A percentile compares a stretch with the other conserved stretches of the same genome.
These are phyloP conservation scores for Hippophae rhamnoides DNA, from an alignment of 306 rosid genomes.

Conservation along the genomic window DNA sequence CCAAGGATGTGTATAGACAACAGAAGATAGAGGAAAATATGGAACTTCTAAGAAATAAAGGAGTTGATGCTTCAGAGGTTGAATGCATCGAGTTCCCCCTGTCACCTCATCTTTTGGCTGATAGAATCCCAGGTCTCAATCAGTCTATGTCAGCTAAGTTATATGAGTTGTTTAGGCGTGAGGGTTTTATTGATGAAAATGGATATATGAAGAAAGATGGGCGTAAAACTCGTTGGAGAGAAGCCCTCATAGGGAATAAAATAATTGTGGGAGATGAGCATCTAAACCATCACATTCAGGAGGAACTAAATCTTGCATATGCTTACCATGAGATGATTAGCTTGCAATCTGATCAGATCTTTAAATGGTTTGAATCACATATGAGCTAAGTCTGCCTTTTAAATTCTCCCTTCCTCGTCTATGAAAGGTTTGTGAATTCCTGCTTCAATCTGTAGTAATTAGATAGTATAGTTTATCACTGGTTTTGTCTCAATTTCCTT, in stretches of 20 bases:
- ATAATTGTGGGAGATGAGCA: constrained; percentile 24
- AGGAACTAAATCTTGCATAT: constrained; percentile 88
- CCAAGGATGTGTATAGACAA: constrained; percentile 63
- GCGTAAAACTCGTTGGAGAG: constrained; percentile 50
- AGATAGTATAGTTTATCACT: not conserved
- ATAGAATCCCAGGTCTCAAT: constrained; percentile 70
- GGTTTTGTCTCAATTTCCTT: not conserved
- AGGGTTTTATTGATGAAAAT: constrained; percentile 61
- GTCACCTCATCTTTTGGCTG: constrained; percentile 42
- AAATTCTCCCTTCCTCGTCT: not conserved
- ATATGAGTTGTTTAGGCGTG: constrained; percentile 45
- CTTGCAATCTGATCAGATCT: constrained; percentile 51
- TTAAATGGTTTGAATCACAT: constrained; percentile 71
- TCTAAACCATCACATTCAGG: constrained; percentile 60
- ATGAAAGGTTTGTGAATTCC: constrained; percentile 1
- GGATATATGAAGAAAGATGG: constrained; percentile 81
- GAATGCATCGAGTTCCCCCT: constrained; percentile 71
- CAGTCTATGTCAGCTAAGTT: constrained; percentile 41
- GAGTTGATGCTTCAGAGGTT: constrained; percentile 61
- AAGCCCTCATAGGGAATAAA: constrained; percentile 39
- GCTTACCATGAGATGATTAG: constrained; percentile 87
- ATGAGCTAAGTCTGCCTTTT: constrained; percentile 20
- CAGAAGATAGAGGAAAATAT: constrained; percentile 47
- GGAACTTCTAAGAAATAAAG: constrained; percentile 44
- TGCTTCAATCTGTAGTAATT: constrained; percentile 13